These are phyloP conservation scores for Elymus sibiricus DNA, from an alignment of 176 grass and related monocot genomes.

Conservation along the genomic window DNA sequence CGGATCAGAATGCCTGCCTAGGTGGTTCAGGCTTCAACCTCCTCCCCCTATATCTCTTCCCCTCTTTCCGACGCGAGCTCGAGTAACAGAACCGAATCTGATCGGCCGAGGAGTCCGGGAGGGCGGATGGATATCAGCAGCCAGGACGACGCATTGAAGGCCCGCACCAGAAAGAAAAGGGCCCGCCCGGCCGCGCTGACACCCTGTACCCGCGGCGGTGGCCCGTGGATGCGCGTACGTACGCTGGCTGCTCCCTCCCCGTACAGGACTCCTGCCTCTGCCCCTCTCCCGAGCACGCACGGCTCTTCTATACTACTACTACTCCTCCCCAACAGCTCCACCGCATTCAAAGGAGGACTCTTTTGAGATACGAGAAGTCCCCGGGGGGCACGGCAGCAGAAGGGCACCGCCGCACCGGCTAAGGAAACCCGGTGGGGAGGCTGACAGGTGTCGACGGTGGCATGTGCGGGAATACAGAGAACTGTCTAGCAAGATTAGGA, in stretches of 20 bases:
- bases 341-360: neutral
- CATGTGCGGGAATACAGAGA: neutral
- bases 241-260: neutral
- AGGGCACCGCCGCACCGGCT: neutral
- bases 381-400: neutral
- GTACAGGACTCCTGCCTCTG: neutral
- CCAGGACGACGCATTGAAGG: conserved; percentile 12
- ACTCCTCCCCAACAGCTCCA: neutral
- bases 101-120: neutral
- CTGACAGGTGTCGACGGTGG: neutral
- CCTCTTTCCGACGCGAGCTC: neutral
- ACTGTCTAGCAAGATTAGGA: neutral
- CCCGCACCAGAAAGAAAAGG: neutral
- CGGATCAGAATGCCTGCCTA: neutral
- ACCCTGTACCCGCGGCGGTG: conserved; percentile 33
- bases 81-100: neutral
- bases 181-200: neutral
- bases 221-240: neutral
- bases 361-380: neutral
- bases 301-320: neutral
- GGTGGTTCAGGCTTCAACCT: neutral
- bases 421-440: neutral
- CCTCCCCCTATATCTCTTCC: neutral
- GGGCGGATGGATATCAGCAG: neutral
- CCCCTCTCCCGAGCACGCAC: neutral